These are phyloP conservation scores for Elongisporangium undulatum DNA, from an alignment of 352 stramenopile species.

Conservation along the genomic window DNA sequence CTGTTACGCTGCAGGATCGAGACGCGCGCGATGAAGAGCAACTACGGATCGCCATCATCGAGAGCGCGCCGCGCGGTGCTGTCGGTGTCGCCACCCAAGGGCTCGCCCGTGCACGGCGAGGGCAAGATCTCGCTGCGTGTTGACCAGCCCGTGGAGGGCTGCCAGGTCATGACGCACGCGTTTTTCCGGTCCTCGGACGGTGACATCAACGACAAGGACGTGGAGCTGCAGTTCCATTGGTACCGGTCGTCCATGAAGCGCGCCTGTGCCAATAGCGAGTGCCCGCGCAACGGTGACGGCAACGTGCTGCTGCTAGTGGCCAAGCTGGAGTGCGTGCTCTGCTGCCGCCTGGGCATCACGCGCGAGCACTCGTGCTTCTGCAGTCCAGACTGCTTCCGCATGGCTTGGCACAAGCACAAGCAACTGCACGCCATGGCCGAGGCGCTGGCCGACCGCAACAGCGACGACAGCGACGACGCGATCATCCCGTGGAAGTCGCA, in stretches of 20 bases:
- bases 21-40: constrained; percentile 23
- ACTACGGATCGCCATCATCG: constrained; percentile 19
- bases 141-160: constrained; percentile 68
- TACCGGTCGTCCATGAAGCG: constrained; percentile 50
- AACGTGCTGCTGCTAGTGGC: constrained; percentile 70
- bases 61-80: constrained; percentile 9
- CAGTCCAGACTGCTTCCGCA: constrained; percentile 57
- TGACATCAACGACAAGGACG: constrained; percentile 68
- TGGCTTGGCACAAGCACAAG: constrained; percentile 65
- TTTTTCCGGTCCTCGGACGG: constrained; percentile 69
- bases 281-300: constrained; percentile 41
- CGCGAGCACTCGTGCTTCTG: constrained; percentile 70
- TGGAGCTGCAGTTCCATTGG: constrained; percentile 68
- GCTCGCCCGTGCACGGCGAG: constrained; percentile 57
- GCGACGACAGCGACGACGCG: constrained; percentile 7
- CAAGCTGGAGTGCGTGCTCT: constrained; percentile 70
- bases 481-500: constrained; percentile 53
- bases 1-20: neutral
- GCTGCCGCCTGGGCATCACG: constrained; percentile 56
- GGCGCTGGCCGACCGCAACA: constrained; percentile 13
- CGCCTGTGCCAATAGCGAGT: constrained; percentile 61
- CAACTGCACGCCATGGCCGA: constrained; percentile 42
- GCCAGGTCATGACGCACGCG: constrained; percentile 67
- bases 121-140: constrained; percentile 72
- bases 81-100: constrained; percentile 38